Evolutionary conservation across 257 asterid genomes (phyloP), one percentile per base, ranked within the genome.

Genomic region (Jaltomata sinuosa): DNA sequence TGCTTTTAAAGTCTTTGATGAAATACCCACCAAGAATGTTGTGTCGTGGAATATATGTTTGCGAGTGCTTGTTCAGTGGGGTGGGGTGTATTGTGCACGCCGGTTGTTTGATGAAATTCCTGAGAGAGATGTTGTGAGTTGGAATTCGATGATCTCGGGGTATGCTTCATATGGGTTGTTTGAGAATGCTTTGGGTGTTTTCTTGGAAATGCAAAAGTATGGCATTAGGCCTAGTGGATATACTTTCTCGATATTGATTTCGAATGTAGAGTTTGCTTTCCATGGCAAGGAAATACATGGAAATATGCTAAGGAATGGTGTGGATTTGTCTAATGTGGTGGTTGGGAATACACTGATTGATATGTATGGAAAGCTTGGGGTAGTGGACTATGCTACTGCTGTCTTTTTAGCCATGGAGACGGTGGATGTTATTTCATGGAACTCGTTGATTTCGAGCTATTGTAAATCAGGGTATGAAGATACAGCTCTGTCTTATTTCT

Each of bases 381-480:
- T 91, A 38, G 88, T 91, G 32, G 92, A 88, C 59, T 93, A 90
- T 88, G 93, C 94, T 82, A 64, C 91, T 86, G 86, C 88, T 19
- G 93, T 93, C 71, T 94, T 94, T 84, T 84, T 55, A 11, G 76
- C 84, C 72, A 92, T 93, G 98, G 89, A 89, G 79, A 88, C 82
- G 65, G 89, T 93, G 86, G 95, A 94, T 85, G 77, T 88, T 14
- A 86, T 93, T 84, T 92, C 97, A 65, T 94, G 97, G 97, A 94
- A 94, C 81, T 93, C 98, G 16, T 54, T 94, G 84, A 94, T 94
- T 76, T 94, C 92, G 22, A 91, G 85, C 36, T 94, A 92, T 85
- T 88, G 91, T 87, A 88, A 83, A 82, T 84, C 91, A 2, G 92
- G 94, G 27, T 84, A 72, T 72, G 91, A 88, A 29, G 79, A 85